Base-by-base conservation (phyloP, 2,329 filamentous ascomycete genomes). In the Clonostachys byssicola region DNA sequence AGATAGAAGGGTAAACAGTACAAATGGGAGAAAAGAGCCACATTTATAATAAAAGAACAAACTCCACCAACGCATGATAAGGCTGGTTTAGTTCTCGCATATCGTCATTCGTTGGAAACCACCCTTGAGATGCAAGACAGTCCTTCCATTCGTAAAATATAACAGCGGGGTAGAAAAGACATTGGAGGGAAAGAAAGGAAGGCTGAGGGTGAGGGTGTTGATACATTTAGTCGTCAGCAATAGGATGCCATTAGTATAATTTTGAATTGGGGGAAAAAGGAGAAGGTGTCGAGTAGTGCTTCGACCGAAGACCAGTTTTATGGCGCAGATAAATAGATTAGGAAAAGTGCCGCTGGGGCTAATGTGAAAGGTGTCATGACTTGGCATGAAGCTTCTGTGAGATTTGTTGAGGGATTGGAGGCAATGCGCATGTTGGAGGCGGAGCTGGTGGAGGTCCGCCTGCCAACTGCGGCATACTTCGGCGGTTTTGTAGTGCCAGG, bases 391-490 rank as follows among this genome's bases (percentile, higher is more conserved):
- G 17, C 23, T 43, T 34, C 34, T n/a, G 42, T 2, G 43, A 45
- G 4, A 17, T 13, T 36, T 63, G 67, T 40, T 56, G 62, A 5
- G 77, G 77, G 38, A 80, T 68, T 0, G 78, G 78, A 16, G 78
- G 78, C 18, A 82, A 66, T 13, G 78, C 77, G 52, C 72, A 73
- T 12, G 66, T 79, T 20, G 78, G 78, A 6, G 78, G 78, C 7
- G 78, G 78, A 13, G 68, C 74, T 14, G 72, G 77, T 2, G 78
- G 78, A 33, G 77, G 77, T 1, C 73, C 74, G 12, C 74, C 70
- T 2, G 62, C 63, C 36, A 79, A 62, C 23, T 78, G 73, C 6
- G 76, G 71, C 70, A 79, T 71, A 60, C 77, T 80, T 47, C 71
- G 67, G 23, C 74, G 66, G 45, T 66, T 68, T 23, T 60, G 36